Percentiles rank a stretch among this genome's conserved stretches.
Conservation (phyloP, 768 basidiomycete genomes). For the Hemileccinum rubropunctum region DNA sequence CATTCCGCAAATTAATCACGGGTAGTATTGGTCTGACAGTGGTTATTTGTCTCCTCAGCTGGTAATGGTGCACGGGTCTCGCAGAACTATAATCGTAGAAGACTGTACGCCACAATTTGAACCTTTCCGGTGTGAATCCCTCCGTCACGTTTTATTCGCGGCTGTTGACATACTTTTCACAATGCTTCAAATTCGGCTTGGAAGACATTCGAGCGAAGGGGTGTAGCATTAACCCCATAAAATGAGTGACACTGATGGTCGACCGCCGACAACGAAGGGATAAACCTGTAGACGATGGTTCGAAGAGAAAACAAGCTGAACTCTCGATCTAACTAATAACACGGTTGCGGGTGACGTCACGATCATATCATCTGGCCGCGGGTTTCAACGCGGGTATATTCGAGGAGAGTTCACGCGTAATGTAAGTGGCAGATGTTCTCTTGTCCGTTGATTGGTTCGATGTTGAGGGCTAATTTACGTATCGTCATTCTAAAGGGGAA, state of each 20-base stretch:
- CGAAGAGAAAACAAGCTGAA: no score
- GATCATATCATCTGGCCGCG: no score
- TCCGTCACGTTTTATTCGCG: not conserved
- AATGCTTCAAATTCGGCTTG: not conserved
- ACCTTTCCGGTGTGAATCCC: not conserved
- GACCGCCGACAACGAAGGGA: no score
- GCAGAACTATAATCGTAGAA: not conserved
- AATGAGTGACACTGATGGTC: no score
- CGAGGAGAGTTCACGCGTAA: not conserved
- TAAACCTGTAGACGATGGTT: no score
- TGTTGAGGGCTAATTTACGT: slow-evolving; percentile 2
- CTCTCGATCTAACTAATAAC: no score
- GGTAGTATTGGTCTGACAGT: not conserved
- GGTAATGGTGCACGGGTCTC: not conserved
- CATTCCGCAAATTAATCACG: not conserved
- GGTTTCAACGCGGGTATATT: no score
- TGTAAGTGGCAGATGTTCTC: not conserved
- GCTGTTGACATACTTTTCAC: not conserved
- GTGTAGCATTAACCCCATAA: no score
- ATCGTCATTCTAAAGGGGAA: not conserved
- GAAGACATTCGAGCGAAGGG: not conserved
- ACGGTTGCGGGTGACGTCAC: no score
- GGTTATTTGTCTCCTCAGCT: not conserved
- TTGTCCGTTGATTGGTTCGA: not conserved
- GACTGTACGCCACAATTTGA: not conserved